Conservation (phyloP, 2,329 filamentous ascomycete genomes). For the Chrysoporthe cubensis region DNA sequence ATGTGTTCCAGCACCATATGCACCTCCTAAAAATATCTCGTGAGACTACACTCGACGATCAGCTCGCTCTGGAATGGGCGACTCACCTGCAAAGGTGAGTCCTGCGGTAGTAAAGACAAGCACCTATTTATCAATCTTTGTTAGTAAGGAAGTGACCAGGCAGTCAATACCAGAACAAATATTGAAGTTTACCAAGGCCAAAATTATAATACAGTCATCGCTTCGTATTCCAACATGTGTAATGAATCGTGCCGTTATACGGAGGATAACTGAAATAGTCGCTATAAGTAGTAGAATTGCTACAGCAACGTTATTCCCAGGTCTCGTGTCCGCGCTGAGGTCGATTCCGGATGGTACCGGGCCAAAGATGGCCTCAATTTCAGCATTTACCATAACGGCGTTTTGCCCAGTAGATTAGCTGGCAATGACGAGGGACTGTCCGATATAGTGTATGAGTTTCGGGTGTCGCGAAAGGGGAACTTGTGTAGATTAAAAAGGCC, state of each 20-base stretch:
- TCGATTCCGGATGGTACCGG: neutral
- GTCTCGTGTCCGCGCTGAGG: constrained; percentile 7
- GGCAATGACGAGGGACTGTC: neutral
- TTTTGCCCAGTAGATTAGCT: neutral
- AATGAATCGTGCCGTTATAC: neutral
- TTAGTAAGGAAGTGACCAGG: neutral
- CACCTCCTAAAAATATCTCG: constrained; percentile 1
- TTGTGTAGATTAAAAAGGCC: too few species aligned
- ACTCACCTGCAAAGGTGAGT: neutral
- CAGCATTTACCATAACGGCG: neutral
- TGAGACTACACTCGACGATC: neutral
- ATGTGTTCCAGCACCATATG: constrained; percentile 12
- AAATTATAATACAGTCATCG: neutral
- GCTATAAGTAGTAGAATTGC: constrained; percentile 5
- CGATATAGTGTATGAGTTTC: neutral
- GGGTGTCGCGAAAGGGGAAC: too few species aligned
- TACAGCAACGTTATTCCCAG: constrained; percentile 6
- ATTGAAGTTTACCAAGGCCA: neutral
- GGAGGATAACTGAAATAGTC: constrained; percentile 1
- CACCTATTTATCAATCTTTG: neutral
- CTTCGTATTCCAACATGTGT: neutral
- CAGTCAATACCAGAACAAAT: neutral
- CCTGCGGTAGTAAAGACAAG: constrained; percentile 2
- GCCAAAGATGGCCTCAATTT: neutral
- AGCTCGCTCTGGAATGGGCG: too few species aligned